Evolutionary conservation across 1,284 basidiomycete species (phyloP), one percentile per base, ranked within the genome.

Genomic region (Malassezia psittaci): DNA sequence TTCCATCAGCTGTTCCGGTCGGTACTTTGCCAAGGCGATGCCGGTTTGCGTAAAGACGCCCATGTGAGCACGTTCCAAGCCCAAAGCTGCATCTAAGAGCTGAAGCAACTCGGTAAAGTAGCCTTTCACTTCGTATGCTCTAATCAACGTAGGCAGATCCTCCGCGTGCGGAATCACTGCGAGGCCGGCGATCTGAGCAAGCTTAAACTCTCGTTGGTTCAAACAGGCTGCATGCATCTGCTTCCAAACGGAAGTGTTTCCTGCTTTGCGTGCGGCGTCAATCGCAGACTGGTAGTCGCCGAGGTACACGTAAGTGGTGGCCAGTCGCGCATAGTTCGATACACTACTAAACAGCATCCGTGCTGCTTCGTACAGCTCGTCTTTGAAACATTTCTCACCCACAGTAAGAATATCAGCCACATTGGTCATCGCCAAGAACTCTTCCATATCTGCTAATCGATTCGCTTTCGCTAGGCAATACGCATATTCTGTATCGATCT

Each of bases 171-270:
- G 75, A 44, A 77, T 74, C 46, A 78, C 68, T 49, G 56, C 68
- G 15, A 72, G 62, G 55, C 69, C 72, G 19, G 69, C 70, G 70
- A 99, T 96, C 82, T 98, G 91, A 16, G 94, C 91, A 71, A 96
- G 77, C 65, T 90, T 87, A 83, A 96, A 98, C 76, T 98, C 94
- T 62, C 83, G 79, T 79, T 96, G 96, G 79, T 94, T 90, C 53
- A 99, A 84, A 78, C 94, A 98, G 39, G 94, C 94, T 19, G 90
- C 88, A 67, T 98, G 93, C 57, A 99, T 94, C 77, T 98, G 94
- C 79, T 96, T 96, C 94, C 94, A 99, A n/a, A 98, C 94, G 77
- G 86, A 87, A 10, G 94, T 99, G 76, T 98, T 98, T 33, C 94
- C 94, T 16, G 94, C 94, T 77, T 99, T 99, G 62, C 94, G 82